phyloP scores from a whole-genome alignment of 345 rosid species.

The Hibiscus mutabilis region DNA sequence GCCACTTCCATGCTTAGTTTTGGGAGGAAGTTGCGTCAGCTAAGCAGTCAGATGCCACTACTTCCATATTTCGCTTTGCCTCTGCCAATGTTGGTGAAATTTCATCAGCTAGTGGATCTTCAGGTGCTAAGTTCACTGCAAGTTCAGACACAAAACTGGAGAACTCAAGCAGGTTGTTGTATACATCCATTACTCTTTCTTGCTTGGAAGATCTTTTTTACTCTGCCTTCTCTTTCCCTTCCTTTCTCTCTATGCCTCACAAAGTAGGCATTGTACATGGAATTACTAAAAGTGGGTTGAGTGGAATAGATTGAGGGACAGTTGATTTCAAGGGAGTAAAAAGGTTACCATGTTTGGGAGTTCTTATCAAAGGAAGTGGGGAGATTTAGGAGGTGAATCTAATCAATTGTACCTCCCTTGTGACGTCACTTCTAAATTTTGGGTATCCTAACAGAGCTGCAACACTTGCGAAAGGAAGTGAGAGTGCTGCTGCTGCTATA shows the following conservation, averaged over 20 bases:
- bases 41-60: slow-evolving; percentile 28
- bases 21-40: slow-evolving; percentile 24
- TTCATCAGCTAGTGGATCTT: slow-evolving; percentile 21
- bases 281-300: neutral
- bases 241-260: neutral
- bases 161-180: slow-evolving; percentile 38
- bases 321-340: neutral
- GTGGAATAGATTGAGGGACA: neutral
- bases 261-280: neutral
- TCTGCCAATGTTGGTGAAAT: slow-evolving; percentile 18
- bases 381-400: neutral
- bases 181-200: neutral
- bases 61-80: slow-evolving; percentile 15
- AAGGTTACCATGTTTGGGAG: neutral
- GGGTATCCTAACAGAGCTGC: no score
- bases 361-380: neutral
- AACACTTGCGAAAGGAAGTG: no score
- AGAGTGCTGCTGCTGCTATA: slow-evolving; percentile 33
- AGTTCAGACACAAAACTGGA: slow-evolving; percentile 24
- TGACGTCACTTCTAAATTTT: no score
- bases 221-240: neutral
- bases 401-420: neutral
- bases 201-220: neutral
- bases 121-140: slow-evolving; percentile 15
- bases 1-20: slow-evolving; percentile 14